Evolutionary conservation across 2,329 filamentous ascomycete genomes (phyloP), one percentile per base, ranked within the genome.

Genomic region (Xylariaceae sp.): DNA sequence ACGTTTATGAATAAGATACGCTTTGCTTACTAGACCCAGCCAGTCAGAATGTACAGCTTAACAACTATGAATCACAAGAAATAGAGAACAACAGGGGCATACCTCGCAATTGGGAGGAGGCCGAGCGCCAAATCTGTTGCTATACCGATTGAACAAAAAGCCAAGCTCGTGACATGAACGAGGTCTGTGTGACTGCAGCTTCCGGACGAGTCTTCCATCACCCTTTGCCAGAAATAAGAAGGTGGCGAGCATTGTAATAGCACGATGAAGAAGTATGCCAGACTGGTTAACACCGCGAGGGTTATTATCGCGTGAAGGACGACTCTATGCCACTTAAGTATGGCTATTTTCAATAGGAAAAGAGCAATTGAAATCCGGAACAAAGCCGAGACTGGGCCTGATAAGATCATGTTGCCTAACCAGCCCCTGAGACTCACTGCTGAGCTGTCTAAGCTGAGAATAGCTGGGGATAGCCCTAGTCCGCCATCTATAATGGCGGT

Each of bases 241-340:
- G 75, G 61, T 0, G 79, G 79, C 0, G 57, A 65, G 64, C 79
- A 82, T 59, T 81, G 78, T 14, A 81, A 71, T 0, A 77, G 56
- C 6, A 76, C 71, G 52, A 78, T 62, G 60, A 79, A 73, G 63
- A 77, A 75, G 58, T 72, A 75, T 11, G 60, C 64, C 6, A 63
- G 48, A 0, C 73, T 73, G 34, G 69, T 65, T 17, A 60, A 44
- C 47, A 66, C 68, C 51, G 76, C 69, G 51, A 74, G 68, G 5
- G 48, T 59, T 16, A 72, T 47, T 39, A 68, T 66, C 45, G 50
- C 47, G 43, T 66, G 64, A 34, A 73, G 67, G 42, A 72, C 65
- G 53, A 63, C 60, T 4, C 64, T 63, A 51, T 76, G 69, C 34
- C 64, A 49, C 18, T 55, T 65, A 11, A 59, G 55, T 6, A 67